phyloP scores from a whole-genome alignment of 768 basidiomycete genomes.

The Sistotremastrum suecicum region DNA sequence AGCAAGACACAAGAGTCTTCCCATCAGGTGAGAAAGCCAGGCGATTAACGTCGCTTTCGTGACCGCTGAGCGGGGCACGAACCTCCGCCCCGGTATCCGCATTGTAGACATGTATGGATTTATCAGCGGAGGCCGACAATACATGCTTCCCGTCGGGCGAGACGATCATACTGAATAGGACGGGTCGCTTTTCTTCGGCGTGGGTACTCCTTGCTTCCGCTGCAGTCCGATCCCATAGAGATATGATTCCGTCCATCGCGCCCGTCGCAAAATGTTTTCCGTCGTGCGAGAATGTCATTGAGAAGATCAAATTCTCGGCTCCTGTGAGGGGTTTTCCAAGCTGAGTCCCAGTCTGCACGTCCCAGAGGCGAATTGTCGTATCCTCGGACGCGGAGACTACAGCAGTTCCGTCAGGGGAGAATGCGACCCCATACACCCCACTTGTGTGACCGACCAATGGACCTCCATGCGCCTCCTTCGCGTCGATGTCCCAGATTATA shows the following conservation, averaged over 20 bases:
- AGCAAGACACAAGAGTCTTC: slow-evolving; percentile 15
- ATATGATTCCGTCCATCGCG: too few species aligned
- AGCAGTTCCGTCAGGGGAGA: slow-evolving; percentile 26
- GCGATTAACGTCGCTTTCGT: slow-evolving; percentile 5
- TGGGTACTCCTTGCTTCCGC: too few species aligned
- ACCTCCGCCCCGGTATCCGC: slow-evolving; percentile 20
- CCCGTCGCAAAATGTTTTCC: too few species aligned
- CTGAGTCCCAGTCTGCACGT: background rate
- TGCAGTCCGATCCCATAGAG: too few species aligned
- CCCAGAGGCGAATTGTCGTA: slow-evolving; percentile 1
- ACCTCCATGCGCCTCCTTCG: background rate
- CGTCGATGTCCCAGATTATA: background rate
- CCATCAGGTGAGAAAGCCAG: slow-evolving; percentile 18
- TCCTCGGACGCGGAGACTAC: slow-evolving; percentile 27
- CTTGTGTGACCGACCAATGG: background rate
- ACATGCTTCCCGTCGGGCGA: slow-evolving; percentile 18
- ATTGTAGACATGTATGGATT: slow-evolving; percentile 28
- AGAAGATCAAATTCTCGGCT: slow-evolving; percentile 5
- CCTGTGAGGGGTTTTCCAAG: background rate
- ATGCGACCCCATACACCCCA: slow-evolving; percentile 19
- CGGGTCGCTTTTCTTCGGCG: too few species aligned
- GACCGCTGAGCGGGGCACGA: slow-evolving; percentile 4
- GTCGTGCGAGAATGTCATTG: slow-evolving; percentile 7
- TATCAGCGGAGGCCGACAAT: slow-evolving; percentile 30
- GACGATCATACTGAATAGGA: background rate